Conservation (phyloP, 2,329 filamentous ascomycete genomes). For the Orbilia blumenaviensis region DNA sequence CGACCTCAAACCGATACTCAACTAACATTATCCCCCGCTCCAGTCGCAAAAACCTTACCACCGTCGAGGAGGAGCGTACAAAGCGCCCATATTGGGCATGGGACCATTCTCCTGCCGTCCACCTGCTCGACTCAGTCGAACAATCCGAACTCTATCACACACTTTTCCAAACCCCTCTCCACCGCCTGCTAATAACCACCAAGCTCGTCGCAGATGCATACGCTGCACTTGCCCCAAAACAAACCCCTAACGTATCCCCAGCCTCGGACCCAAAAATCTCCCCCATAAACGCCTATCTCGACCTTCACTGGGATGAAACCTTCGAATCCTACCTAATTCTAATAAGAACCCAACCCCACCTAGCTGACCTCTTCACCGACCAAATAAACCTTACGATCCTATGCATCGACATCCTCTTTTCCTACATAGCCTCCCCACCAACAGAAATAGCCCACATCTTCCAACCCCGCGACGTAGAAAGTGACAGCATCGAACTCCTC, state of each 20-base stretch:
- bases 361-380: slow-evolving; percentile 4
- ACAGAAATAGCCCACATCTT: slow-evolving; percentile 31
- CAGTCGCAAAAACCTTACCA: slow-evolving; percentile 21
- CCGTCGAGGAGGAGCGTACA: slow-evolving; percentile 18
- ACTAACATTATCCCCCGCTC: slow-evolving; percentile 6
- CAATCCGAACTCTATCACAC: slow-evolving; percentile 45
- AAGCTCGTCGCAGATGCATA: slow-evolving; percentile 16
- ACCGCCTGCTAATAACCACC: slow-evolving; percentile 31
- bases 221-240: background rate
- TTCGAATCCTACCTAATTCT: slow-evolving; percentile 11
- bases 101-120: slow-evolving; percentile 9
- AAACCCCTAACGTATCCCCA: background rate
- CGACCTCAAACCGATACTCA: slow-evolving; percentile 16
- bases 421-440: slow-evolving; percentile 15
- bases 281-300: slow-evolving; percentile 26
- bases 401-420: slow-evolving; percentile 31
- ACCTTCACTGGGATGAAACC: slow-evolving; percentile 26
- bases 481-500: background rate
- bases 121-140: slow-evolving; percentile 15
- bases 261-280: background rate
- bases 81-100: slow-evolving; percentile 22
- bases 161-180: slow-evolving; percentile 17
- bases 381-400: slow-evolving; percentile 18
- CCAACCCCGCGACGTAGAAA: slow-evolving; percentile 13
- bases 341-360: slow-evolving; percentile 6